Conservation (phyloP, 2,329 filamentous ascomycete genomes). For the Coniella vitis region DNA sequence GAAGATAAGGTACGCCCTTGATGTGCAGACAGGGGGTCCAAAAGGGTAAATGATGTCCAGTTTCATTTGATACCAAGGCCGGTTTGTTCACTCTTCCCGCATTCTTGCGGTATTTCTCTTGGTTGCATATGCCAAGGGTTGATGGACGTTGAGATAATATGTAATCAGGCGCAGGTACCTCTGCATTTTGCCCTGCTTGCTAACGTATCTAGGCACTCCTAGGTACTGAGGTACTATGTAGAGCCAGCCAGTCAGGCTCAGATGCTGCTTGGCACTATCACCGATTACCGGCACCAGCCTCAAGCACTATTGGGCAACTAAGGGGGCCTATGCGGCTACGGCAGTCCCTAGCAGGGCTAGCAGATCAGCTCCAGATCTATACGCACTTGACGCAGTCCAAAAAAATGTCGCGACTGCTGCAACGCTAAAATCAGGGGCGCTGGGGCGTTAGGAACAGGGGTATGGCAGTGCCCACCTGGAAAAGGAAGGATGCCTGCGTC, state of each 20-base stretch:
- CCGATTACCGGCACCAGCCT: slow-evolving; percentile 3
- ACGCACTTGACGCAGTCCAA: background rate
- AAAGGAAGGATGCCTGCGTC: slow-evolving; percentile 9
- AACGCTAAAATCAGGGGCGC: slow-evolving; percentile 16
- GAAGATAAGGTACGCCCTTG: too few relatives aligned
- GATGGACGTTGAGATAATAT: too few relatives aligned
- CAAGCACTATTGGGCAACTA: slow-evolving; percentile 1
- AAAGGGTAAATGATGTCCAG: too few relatives aligned
- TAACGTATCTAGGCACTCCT: too few relatives aligned
- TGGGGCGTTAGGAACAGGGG: background rate
- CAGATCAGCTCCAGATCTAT: slow-evolving; percentile 6
- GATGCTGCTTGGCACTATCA: slow-evolving; percentile 3
- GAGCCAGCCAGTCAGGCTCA: too few relatives aligned
- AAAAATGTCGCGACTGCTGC: slow-evolving; percentile 3
- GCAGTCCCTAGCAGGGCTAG: slow-evolving; percentile 1
- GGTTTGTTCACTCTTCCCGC: too few relatives aligned
- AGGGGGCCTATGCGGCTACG: slow-evolving; percentile 6
- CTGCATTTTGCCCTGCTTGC: too few relatives aligned
- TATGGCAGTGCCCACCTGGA: background rate
- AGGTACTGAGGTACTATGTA: too few relatives aligned
- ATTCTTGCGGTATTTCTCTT: background rate
- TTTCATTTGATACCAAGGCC: too few relatives aligned
- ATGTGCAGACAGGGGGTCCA: too few relatives aligned
- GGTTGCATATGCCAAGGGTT: background rate
- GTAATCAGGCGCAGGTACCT: too few relatives aligned